phyloP scores from a whole-genome alignment of 2,329 filamentous ascomycete species.

The Cladosporium velox region DNA sequence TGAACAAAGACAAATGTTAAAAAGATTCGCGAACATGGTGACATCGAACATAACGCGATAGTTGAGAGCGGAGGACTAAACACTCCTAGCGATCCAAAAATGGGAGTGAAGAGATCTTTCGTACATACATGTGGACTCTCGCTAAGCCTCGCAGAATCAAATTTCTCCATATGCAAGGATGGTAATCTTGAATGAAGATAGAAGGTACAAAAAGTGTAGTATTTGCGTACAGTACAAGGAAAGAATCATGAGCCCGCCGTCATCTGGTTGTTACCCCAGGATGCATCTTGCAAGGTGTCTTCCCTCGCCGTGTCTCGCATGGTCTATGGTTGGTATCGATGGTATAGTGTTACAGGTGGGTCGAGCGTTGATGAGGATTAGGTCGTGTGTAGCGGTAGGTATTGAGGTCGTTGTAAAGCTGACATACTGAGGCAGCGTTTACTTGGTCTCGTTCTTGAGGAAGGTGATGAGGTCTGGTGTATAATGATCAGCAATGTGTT shows the following conservation, averaged over 20 bases:
- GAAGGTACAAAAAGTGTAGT: slow-evolving; percentile 16
- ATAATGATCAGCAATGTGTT: slow-evolving; percentile 41
- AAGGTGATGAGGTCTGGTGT: slow-evolving; percentile 96
- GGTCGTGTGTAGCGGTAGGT: slow-evolving; percentile 2
- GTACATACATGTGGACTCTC: slow-evolving; percentile 8
- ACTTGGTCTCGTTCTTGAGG: slow-evolving; percentile 70
- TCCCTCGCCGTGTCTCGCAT: slow-evolving; percentile 18
- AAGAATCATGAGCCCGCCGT: slow-evolving; percentile 3
- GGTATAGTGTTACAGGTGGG: slow-evolving; percentile 19
- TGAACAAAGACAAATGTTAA: not conserved
- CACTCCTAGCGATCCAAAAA: not conserved
- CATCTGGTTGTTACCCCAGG: slow-evolving; percentile 16
- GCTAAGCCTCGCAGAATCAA: slow-evolving; percentile 4
- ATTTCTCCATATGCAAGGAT: not conserved
- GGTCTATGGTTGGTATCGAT: slow-evolving; percentile 20
- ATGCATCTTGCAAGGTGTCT: slow-evolving; percentile 13
- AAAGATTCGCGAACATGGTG: too few relatives aligned
- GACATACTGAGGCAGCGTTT: slow-evolving; percentile 43
- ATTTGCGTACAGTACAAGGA: slow-evolving; percentile 10
- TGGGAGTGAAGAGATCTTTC: slow-evolving; percentile 1
- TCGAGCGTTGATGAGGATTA: slow-evolving; percentile 1
- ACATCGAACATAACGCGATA: not conserved
- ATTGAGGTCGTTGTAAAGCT: not conserved
- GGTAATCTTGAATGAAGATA: slow-evolving; percentile 13
- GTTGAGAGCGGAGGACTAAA: not conserved